Conservation (phyloP, 2,329 filamentous ascomycete species). For the Aureobasidium subglaciale region DNA sequence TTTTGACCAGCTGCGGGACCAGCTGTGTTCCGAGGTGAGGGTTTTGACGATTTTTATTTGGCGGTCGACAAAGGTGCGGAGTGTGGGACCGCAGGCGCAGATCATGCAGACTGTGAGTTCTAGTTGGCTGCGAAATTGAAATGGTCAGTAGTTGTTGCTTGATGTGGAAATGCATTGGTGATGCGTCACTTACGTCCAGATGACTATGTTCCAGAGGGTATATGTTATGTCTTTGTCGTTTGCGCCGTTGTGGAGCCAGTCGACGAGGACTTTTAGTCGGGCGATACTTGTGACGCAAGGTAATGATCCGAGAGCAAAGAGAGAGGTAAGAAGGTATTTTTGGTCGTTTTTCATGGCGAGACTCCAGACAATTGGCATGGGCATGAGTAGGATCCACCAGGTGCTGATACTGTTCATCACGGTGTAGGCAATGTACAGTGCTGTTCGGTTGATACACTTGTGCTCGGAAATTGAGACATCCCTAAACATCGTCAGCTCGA, state of each 20-base stretch:
- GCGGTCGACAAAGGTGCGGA: constrained; percentile 12
- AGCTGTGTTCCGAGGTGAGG: not conserved
- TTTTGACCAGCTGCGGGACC: constrained; percentile 4
- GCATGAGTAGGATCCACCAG: constrained; percentile 9
- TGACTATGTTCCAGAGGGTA: not conserved
- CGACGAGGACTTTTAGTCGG: not conserved
- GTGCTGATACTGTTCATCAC: constrained; percentile 11
- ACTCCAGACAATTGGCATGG: constrained; percentile 10
- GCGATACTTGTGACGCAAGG: constrained; percentile 9
- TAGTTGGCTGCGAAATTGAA: not conserved
- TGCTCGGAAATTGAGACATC: not conserved
- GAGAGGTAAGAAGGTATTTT: constrained; percentile 44
- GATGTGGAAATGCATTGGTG: too few relatives aligned
- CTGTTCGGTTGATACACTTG: constrained; percentile 10
- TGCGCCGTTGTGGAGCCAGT: not conserved
- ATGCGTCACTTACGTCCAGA: constrained; percentile 12
- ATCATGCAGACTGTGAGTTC: constrained; percentile 14
- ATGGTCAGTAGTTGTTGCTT: not conserved
- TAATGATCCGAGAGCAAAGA: constrained; percentile 42
- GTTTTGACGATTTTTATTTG: constrained; percentile 8
- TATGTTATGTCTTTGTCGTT: constrained; percentile 2
- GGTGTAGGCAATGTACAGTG: constrained; percentile 10
- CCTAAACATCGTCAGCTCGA: not conserved
- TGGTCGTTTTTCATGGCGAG: constrained; percentile 39
- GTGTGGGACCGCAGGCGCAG: constrained; percentile 11